Conservation (phyloP, 2,329 filamentous ascomycete species). For the Nothomitra cinnamomea region DNA sequence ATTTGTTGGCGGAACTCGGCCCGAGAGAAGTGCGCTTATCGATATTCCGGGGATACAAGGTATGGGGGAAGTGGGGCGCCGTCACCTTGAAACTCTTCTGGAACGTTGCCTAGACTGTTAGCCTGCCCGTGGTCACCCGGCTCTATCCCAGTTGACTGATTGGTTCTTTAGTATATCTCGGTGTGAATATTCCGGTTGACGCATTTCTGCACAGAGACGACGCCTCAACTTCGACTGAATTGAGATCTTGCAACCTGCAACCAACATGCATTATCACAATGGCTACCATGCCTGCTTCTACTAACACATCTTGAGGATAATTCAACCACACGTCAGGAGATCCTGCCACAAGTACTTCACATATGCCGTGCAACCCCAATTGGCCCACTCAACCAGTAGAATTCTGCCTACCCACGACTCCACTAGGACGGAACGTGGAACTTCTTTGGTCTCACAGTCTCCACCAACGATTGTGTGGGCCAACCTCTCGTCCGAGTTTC, state of each 20-base stretch:
- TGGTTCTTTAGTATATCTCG: background rate
- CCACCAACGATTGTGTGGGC: background rate
- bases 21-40: background rate
- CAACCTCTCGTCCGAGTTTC: background rate
- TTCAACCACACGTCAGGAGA: background rate
- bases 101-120: background rate
- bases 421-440: background rate
- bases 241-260: background rate
- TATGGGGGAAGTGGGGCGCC: background rate
- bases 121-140: background rate
- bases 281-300: background rate
- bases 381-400: background rate
- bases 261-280: constrained; percentile 1
- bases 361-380: background rate
- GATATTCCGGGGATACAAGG: background rate
- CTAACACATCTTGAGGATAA: background rate
- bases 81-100: background rate
- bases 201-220: background rate
- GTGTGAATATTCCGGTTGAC: background rate
- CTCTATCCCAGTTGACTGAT: background rate
- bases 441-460: background rate
- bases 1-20: background rate
- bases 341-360: background rate
- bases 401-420: background rate
- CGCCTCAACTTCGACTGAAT: background rate